Base-by-base conservation (phyloP, 495 filamentous ascomycete species). In the Xylaria sp. region DNA sequence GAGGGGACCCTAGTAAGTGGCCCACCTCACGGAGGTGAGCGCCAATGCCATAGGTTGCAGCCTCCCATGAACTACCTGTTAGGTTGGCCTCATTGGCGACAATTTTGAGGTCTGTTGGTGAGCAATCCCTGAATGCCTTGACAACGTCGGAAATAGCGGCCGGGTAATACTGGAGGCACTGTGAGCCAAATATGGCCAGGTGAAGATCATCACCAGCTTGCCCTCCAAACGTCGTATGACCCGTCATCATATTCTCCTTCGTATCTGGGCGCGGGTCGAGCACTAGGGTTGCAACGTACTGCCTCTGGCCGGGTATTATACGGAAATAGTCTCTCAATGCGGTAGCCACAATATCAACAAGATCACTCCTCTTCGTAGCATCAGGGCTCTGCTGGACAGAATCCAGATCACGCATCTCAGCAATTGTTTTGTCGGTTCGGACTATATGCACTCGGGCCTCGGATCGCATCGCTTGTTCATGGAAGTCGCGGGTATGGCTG, bases 211-310 rank as follows among this genome's bases (percentile, higher is more conserved):
- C 88, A 35, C 87, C 92, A 41, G 83, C 84, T 24, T 82, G 86
- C 3, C 92, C 92, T 6, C 86, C 86, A 17, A 96, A 81, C 3
- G 93, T 93, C 8, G 95, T 94, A 81, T 98, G 95, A 5, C 90
- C 93, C 6, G 88, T 89, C 29, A 97, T 89, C 0, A 86, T 87
- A 70, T 93, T 90, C 9, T 86, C 80, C 17, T 81, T 78, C 9
- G 85, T 89, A 75, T 98, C 94, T 93, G 93, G 97, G 76, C 97
- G 93, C 8, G 93, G 85, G 77, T 98, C 95, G 31, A 98, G 82
- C 7, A 97, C 83, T 71, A 98, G 76, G 50, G 93, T 90, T 0
- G 95, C 93, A 40, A 97, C 93, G 73, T 97, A 96, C 69, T 90
- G 90, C 72, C 91, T 93, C 77, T 97, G 94, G 4, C 93, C 92